Conservation (phyloP, 768 basidiomycete species). For the Cantharellus anzutake region DNA sequence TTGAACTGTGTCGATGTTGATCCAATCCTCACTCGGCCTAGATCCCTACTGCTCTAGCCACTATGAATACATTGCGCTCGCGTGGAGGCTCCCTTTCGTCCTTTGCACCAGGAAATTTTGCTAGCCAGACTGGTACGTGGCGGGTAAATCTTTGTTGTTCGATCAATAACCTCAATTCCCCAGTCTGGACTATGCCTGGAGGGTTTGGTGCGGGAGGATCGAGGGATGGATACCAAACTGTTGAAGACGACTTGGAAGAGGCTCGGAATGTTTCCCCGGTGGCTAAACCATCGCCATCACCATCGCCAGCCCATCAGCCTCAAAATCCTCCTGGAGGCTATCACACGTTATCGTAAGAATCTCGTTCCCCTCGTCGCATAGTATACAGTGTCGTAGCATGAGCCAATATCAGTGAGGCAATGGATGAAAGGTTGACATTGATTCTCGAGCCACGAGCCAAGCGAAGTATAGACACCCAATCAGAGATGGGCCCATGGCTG, state of each 20-base stretch:
- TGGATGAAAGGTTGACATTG: too few species aligned
- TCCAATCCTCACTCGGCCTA: conserved; percentile 12
- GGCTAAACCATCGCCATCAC: not conserved
- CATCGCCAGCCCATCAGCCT: conserved; percentile 2
- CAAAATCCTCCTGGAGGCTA: not conserved
- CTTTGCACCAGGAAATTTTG: conserved; percentile 11
- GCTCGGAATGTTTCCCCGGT: conserved; percentile 11
- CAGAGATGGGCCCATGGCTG: too few species aligned
- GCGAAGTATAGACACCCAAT: too few species aligned
- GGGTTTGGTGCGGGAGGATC: conserved; percentile 27
- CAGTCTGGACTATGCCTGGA: conserved; percentile 68
- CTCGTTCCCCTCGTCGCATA: too few species aligned
- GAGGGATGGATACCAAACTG: conserved; percentile 15
- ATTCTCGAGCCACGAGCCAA: too few species aligned
- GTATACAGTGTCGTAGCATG: too few species aligned
- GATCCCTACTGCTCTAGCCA: conserved; percentile 42
- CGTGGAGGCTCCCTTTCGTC: conserved; percentile 36
- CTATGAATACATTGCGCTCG: conserved; percentile 33
- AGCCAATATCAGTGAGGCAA: too few species aligned
- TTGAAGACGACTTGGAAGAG: conserved; percentile 22
- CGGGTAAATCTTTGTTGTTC: not conserved
- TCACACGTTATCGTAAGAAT: not conserved
- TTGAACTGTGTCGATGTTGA: not conserved
- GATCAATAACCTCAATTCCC: not conserved
- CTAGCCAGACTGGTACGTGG: not conserved